A percentile compares a stretch with the other conserved stretches of the same genome.
These are phyloP conservation scores for Globisporangium splendens DNA, from an alignment of 352 stramenopile species.

Conservation along the genomic window DNA sequence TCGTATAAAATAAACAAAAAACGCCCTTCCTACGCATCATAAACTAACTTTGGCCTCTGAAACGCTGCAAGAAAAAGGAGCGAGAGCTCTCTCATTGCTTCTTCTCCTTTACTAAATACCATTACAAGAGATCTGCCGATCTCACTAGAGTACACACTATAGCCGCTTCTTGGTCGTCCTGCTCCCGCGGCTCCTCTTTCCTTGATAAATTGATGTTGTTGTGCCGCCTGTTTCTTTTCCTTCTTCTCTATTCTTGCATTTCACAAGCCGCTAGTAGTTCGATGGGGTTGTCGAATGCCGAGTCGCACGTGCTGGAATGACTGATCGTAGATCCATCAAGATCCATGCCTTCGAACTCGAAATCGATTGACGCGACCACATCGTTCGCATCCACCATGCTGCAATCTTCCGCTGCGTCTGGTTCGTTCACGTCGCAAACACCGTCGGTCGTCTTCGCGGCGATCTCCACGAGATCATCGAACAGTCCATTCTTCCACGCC, in stretches of 20 bases:
- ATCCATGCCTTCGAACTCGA: conserved; percentile 15
- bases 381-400: conserved; percentile 34
- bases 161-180: conserved; percentile 3
- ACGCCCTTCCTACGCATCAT: conserved; percentile 3
- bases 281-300: conserved; percentile 28
- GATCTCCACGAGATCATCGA: conserved; percentile 74
- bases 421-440: conserved; percentile 28
- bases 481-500: conserved; percentile 69
- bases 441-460: conserved; percentile 51
- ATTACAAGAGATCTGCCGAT: conserved; percentile 19
- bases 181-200: background rate
- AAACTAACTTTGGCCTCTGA: conserved; percentile 7
- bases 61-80: conserved; percentile 9
- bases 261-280: conserved; percentile 29
- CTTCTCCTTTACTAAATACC: conserved; percentile 17
- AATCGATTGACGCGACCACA: conserved; percentile 19
- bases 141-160: conserved; percentile 29
- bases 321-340: background rate
- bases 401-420: conserved; percentile 39
- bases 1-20: conserved; percentile 16
- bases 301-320: conserved; percentile 10
- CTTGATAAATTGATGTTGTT: background rate
- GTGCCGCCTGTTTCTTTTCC: no score
- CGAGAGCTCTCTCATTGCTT: conserved; percentile 10
- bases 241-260: conserved; percentile 21